These are phyloP conservation scores for Quercus berberidifolia DNA, from an alignment of 306 rosid species.

Conservation along the genomic window DNA sequence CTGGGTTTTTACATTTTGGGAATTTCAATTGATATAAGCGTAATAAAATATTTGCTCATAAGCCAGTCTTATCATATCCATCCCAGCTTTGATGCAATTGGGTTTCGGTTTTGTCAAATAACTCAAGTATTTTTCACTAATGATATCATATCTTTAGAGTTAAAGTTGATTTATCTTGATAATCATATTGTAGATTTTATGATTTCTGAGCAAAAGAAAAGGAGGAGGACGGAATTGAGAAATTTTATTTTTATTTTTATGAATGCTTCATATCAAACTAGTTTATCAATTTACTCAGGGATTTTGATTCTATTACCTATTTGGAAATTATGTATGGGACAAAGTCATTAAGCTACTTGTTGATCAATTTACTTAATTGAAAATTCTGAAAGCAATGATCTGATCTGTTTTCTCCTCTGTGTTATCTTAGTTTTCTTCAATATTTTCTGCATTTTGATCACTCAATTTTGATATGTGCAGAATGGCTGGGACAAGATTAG, in stretches of 20 bases:
- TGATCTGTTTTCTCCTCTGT: not conserved
- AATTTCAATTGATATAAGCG: no score
- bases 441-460: constrained; percentile 6
- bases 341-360: not conserved
- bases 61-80: not conserved
- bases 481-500: constrained; percentile 45
- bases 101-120: not conserved
- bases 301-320: not conserved
- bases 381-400: not conserved
- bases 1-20: no score
- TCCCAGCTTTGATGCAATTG: not conserved
- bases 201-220: not conserved
- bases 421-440: constrained; percentile 6
- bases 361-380: not conserved
- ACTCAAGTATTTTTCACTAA: not conserved
- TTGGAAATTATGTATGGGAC: not conserved
- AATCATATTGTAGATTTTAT: not conserved
- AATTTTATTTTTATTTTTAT: not conserved
- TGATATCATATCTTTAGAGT: not conserved
- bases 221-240: not conserved
- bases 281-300: not conserved
- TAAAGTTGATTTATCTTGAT: not conserved
- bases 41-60: not conserved
- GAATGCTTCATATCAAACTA: not conserved
- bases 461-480: constrained; percentile 36